A percentile compares a stretch with the other conserved stretches of the same genome.
Evolutionary conservation across 2,329 filamentous ascomycete species (phyloP).

Genomic region (Chrysoporthe deuterocubensis): DNA sequence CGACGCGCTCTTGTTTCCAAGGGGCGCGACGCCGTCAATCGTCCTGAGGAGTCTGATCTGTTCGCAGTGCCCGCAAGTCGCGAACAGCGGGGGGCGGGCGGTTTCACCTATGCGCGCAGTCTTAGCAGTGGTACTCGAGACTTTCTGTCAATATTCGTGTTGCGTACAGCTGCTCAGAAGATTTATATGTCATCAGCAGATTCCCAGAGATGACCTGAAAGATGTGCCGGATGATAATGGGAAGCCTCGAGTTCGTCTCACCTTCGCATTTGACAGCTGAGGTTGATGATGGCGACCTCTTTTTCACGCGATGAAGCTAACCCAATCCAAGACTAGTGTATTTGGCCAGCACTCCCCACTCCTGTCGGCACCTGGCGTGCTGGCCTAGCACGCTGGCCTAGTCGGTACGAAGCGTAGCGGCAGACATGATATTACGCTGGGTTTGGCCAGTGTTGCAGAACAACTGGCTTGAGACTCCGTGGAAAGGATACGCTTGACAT

Average conservation of each 20-base stretch:
- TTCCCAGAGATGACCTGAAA: conserved; percentile 13
- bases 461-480: not conserved
- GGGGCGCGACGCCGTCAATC: conserved; percentile 7
- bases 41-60: conserved; percentile 22
- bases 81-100: conserved; percentile 26
- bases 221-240: conserved; percentile 8
- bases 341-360: conserved; percentile 1
- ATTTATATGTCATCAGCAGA: conserved; percentile 16
- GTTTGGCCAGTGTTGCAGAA: not conserved
- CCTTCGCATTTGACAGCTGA: conserved; percentile 3
- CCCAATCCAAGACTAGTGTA: not conserved
- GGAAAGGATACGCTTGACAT: not conserved
- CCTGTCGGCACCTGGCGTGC: not conserved
- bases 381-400: not conserved
- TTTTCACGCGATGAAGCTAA: conserved; percentile 13
- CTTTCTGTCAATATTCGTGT: conserved; percentile 3
- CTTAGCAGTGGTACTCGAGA: conserved; percentile 11
- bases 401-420: not conserved
- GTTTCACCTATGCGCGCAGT: conserved; percentile 29
- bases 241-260: not conserved
- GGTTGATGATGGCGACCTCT: conserved; percentile 18
- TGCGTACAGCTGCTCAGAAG: conserved; percentile 23
- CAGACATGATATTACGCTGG: not conserved
- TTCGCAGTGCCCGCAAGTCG: conserved; percentile 27
- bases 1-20: conserved; percentile 27